Conservation (phyloP, 768 basidiomycete genomes). For the Antrodiella citrinella region DNA sequence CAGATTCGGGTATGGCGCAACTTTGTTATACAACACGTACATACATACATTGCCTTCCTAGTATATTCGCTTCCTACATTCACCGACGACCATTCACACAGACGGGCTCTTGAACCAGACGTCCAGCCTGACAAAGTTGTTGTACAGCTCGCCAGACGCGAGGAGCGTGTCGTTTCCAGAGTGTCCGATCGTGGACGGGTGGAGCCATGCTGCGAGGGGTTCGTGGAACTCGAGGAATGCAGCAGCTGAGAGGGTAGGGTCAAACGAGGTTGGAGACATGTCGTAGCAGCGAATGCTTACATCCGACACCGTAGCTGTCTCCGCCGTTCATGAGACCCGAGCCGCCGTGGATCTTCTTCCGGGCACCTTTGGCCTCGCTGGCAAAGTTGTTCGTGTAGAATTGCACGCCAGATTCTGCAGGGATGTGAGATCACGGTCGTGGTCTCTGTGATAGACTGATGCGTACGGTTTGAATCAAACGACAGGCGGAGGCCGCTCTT, state of each 20-base stretch:
- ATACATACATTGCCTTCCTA: not conserved
- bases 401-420: slow-evolving; percentile 63
- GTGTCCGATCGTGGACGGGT: slow-evolving; percentile 38
- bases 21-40: not conserved
- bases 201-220: slow-evolving; percentile 61
- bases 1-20: too few relatives aligned
- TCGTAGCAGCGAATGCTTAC: slow-evolving; percentile 33
- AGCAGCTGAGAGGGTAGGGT: slow-evolving; percentile 10
- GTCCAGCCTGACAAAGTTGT: slow-evolving; percentile 59
- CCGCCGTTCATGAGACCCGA: slow-evolving; percentile 38
- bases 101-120: slow-evolving; percentile 24
- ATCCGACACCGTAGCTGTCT: slow-evolving; percentile 46
- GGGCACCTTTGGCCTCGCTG: slow-evolving; percentile 38
- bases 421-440: too few relatives aligned
- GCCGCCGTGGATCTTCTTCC: slow-evolving; percentile 72
- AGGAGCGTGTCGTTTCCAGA: slow-evolving; percentile 54
- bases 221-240: slow-evolving; percentile 28
- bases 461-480: slow-evolving; percentile 68
- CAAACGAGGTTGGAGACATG: not conserved
- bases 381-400: slow-evolving; percentile 61
- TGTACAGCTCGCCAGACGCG: slow-evolving; percentile 64
- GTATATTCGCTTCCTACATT: too few relatives aligned
- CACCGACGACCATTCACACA: not conserved
- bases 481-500: slow-evolving; percentile 52
- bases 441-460: too few relatives aligned